Evolutionary conservation across 768 basidiomycete species (phyloP).

Genomic region (Paxillus rubicundulus): DNA sequence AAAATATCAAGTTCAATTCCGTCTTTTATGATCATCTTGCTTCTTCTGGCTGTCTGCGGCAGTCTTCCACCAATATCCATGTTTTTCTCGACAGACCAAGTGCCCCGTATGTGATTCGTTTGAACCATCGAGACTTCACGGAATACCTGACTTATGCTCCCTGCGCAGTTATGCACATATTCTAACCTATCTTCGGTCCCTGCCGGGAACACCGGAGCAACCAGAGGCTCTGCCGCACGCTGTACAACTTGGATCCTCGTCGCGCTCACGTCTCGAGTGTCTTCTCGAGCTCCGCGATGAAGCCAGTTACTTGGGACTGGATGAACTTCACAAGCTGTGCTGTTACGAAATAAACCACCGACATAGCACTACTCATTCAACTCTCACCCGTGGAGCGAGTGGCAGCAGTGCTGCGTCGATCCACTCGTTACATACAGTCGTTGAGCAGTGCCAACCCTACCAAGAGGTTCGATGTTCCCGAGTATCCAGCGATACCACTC

Average conservation of each 20-base stretch:
- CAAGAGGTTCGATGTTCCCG: conserved; percentile 10
- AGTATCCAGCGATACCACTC: neutral
- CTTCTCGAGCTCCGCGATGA: conserved; percentile 80
- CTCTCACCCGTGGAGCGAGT: conserved; percentile 38
- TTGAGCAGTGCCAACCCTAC: conserved; percentile 47
- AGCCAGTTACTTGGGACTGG: conserved; percentile 70
- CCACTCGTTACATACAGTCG: conserved; percentile 58
- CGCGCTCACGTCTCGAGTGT: conserved; percentile 53
- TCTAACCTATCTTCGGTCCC: conserved; percentile 67
- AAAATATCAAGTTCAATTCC: conserved; percentile 39
- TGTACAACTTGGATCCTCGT: conserved; percentile 46
- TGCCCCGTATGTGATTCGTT: conserved; percentile 57
- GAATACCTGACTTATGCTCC: conserved; percentile 1
- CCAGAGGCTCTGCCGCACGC: conserved; percentile 59
- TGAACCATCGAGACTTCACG: neutral
- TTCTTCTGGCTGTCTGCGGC: conserved; percentile 52
- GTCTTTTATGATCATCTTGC: conserved; percentile 63
- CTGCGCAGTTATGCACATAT: conserved; percentile 63
- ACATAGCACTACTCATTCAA: conserved; percentile 37
- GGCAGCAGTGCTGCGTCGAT: conserved; percentile 52
- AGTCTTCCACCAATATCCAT: conserved; percentile 51
- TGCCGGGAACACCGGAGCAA: conserved; percentile 41
- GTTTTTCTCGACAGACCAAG: conserved; percentile 81
- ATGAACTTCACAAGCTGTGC: conserved; percentile 63
- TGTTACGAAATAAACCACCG: conserved; percentile 59